Percentiles rank a stretch among this genome's conserved stretches.
phyloP scores from a whole-genome alignment of 768 basidiomycete species.

The Hortiboletus flavorubellus region DNA sequence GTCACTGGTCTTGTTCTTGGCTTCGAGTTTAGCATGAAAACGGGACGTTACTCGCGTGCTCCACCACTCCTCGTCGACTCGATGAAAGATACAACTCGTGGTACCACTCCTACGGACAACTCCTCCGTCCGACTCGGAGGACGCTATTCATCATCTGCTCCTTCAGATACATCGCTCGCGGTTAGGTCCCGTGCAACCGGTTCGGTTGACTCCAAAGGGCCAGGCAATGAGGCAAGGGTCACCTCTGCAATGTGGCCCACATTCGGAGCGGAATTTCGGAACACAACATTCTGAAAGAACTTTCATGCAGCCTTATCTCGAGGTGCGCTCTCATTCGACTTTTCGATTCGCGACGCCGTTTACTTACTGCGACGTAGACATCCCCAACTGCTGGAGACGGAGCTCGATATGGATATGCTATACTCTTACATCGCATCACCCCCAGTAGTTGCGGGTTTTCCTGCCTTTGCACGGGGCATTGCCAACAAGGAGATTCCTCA shows the following conservation, averaged over 20 bases:
- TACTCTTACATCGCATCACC: conserved; percentile 1
- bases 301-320: conserved; percentile 18
- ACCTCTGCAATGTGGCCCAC: neutral
- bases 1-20: too few relatives aligned
- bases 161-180: neutral
- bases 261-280: conserved; percentile 18
- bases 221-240: neutral
- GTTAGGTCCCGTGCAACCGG: too few relatives aligned
- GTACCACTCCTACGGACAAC: too few relatives aligned
- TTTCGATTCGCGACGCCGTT: neutral
- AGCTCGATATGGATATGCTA: conserved; percentile 13
- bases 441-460: conserved; percentile 5
- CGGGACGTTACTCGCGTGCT: too few relatives aligned
- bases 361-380: neutral
- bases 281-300: conserved; percentile 24
- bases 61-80: too few relatives aligned
- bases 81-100: too few relatives aligned
- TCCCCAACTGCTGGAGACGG: conserved; percentile 14
- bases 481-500: conserved; percentile 17
- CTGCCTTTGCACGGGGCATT: conserved; percentile 13
- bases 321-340: conserved; percentile 1
- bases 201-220: too few relatives aligned
- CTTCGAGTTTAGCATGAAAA: too few relatives aligned
- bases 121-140: too few relatives aligned
- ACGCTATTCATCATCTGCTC: neutral